Base-by-base conservation (phyloP, 192 early-diverging fungal species). In the Anaeromyces robustus region DNA sequence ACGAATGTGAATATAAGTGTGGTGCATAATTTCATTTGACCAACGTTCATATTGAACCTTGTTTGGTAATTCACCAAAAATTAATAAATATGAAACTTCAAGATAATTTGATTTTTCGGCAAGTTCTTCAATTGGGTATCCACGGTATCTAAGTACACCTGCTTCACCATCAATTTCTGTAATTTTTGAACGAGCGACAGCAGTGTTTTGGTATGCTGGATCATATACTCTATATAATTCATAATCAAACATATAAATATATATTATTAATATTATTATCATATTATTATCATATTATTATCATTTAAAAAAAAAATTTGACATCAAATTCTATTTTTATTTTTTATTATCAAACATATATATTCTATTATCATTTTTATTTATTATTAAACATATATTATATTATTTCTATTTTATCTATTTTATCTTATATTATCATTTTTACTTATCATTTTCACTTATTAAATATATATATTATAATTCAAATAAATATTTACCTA, bases 81-180 rank as follows among this genome's bases (percentile, higher is more conserved):
- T 88, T 16, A 93, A 82, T 80, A 93, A 84, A 82, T 92, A 93
- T 17, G 91, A 86, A 29, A 92, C 92, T 84, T 93, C 92, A 19
- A 93, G 78, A 83, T 90, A 93, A 18, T 86, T 86, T 30, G 87
- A 89, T 77, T 91, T 87, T 82, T 90, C 88, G 18, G 91, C 89
- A 17, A 93, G 82, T 77, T 93, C 88, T 81, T 92, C 92, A 78
- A 93, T 91, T 68, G 87, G 84, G 80, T 92, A 93, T 29, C 91
- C 91, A 30, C 89, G 82, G 80, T 90, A 90, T 77, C 89, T 79
- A 28, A 93, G 81, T 81, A 93, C 88, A 14, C 92, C 92, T 78
- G 82, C 83, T 52, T 93, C 92, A 30, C 92, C 92, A 79, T 93
- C 92, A 84, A 93, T 93, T 78, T 91, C 87, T 30, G 85, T 85